A percentile compares a stretch with the other conserved stretches of the same genome.
These are phyloP conservation scores for Globisporangium ultimum DNA, from an alignment of 352 stramenopile genomes.

Conservation along the genomic window DNA sequence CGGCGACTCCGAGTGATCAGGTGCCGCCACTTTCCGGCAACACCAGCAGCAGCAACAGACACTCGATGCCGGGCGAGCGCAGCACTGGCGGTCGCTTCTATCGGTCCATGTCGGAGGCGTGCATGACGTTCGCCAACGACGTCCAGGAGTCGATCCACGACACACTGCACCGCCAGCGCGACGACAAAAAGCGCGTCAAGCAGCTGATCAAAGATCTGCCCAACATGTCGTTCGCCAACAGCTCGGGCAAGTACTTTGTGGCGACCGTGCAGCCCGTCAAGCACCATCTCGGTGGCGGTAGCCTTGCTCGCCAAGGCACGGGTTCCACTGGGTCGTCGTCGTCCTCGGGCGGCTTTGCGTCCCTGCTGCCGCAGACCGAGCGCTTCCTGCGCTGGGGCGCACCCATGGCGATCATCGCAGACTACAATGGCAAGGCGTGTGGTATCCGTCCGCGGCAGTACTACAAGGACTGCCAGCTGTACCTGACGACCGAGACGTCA, in stretches of 20 bases:
- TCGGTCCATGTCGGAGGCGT: conserved; percentile 27
- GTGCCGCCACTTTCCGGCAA: background rate
- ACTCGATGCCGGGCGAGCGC: background rate
- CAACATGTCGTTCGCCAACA: conserved; percentile 71
- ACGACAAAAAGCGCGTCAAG: conserved; percentile 43
- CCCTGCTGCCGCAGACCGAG: conserved; percentile 2
- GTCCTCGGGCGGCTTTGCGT: no score
- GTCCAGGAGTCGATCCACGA: conserved; percentile 24
- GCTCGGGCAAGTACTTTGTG: conserved; percentile 57
- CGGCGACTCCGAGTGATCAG: no score
- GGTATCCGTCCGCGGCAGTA: conserved; percentile 68
- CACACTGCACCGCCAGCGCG: conserved; percentile 39
- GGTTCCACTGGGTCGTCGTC: background rate
- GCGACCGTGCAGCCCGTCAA: conserved; percentile 40
- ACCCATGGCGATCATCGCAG: conserved; percentile 55
- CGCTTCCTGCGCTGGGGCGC: conserved; percentile 60
- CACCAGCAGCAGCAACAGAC: background rate
- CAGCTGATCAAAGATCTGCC: conserved; percentile 63
- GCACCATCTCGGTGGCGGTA: conserved; percentile 15
- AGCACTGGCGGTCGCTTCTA: conserved; percentile 6
- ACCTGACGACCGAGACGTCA: conserved; percentile 63
- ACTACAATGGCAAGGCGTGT: conserved; percentile 50
- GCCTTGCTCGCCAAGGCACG: background rate
- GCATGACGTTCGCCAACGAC: conserved; percentile 30
- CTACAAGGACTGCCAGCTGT: conserved; percentile 74